Evolutionary conservation across 2,329 filamentous ascomycete genomes (phyloP), one percentile per base, ranked within the genome.

Genomic region (Nigrospora sphaerica): DNA sequence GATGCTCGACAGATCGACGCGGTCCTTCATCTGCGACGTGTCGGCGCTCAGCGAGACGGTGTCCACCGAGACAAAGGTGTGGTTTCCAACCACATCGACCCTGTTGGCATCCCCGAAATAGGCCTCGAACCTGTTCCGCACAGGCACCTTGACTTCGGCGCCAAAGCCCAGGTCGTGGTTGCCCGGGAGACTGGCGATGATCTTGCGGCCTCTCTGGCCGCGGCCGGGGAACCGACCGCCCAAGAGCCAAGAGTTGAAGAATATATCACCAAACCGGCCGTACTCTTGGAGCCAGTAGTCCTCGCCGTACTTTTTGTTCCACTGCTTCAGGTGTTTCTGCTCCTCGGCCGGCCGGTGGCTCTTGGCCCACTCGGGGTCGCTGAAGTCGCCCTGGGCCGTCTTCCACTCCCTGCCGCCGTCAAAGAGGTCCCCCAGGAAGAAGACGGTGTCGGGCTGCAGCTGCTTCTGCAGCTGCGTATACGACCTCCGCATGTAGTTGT

Each of bases 161-260:
- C 88, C 92, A 60, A 97, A 95, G 0, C 93, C 93, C 36, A 97
- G 66, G 62, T 98, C 93, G 62, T 98, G 93, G 59, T 98, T 98
- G 2, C 93, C 93, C 0, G 93, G 93, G 47, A 98, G 62, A 59
- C 86, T 92, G 16, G 87, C 81, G 45, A 97, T 85, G 45, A 97
- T 71, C 67, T 86, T 91, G 47, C 87, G 78, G 6, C 86, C 84
- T 31, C 80, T 74, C 53, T 83, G 80, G 48, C 82, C 81, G 1
- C 73, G 64, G 0, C 75, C 71, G 0, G 82, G 72, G 6, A 68
- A 68, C 38, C 71, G 61, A 43, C 81, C 77, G 2, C 73, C 77
- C 46, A 78, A 62, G 35, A 78, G 76, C 78, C 81, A 89, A 32
- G 80, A 76, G 13, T 83, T 72, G 51, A 91, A 80, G 65, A 96